A percentile compares a stretch with the other conserved stretches of the same genome.
These are phyloP conservation scores for Aaosphaeria arxii DNA, from an alignment of 2,329 filamentous ascomycete species.

Conservation along the genomic window DNA sequence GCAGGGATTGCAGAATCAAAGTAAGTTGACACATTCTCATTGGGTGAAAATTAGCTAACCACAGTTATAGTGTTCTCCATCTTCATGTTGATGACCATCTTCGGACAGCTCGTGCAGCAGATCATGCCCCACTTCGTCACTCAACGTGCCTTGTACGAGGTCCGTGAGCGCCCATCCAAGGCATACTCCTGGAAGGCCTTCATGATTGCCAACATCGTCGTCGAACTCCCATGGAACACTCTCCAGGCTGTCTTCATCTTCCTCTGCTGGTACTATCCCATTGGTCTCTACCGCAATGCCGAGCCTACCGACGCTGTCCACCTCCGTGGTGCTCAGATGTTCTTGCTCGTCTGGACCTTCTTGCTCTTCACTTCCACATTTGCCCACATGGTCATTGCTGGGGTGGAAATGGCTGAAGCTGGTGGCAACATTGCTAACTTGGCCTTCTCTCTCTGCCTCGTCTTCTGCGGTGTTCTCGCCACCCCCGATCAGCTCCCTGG, in stretches of 20 bases:
- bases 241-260: conserved; percentile 74
- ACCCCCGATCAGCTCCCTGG: conserved; percentile 60
- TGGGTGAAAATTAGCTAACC: too few relatives aligned
- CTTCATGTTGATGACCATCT: conserved; percentile 79
- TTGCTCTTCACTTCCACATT: conserved; percentile 80
- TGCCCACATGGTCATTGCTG: conserved; percentile 72
- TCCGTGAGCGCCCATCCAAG: conserved; percentile 79
- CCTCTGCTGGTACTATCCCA: conserved; percentile 82
- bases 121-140: conserved; percentile 85
- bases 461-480: conserved; percentile 74
- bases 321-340: conserved; percentile 74
- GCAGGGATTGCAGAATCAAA: conserved; percentile 80
- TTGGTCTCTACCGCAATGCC: conserved; percentile 73
- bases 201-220: conserved; percentile 77
- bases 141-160: conserved; percentile 79
- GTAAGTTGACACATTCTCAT: too few relatives aligned
- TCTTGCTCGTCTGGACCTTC: conserved; percentile 72
- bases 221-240: conserved; percentile 82
- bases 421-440: conserved; percentile 75
- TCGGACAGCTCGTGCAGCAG: conserved; percentile 74
- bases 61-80: conserved; percentile 64
- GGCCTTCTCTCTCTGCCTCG: conserved; percentile 68
- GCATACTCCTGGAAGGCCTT: conserved; percentile 84
- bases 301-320: conserved; percentile 57
- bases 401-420: conserved; percentile 70